A percentile compares a stretch with the other conserved stretches of the same genome.
Conservation (phyloP, 768 basidiomycete genomes). For the Daedaleopsis sinensis region DNA sequence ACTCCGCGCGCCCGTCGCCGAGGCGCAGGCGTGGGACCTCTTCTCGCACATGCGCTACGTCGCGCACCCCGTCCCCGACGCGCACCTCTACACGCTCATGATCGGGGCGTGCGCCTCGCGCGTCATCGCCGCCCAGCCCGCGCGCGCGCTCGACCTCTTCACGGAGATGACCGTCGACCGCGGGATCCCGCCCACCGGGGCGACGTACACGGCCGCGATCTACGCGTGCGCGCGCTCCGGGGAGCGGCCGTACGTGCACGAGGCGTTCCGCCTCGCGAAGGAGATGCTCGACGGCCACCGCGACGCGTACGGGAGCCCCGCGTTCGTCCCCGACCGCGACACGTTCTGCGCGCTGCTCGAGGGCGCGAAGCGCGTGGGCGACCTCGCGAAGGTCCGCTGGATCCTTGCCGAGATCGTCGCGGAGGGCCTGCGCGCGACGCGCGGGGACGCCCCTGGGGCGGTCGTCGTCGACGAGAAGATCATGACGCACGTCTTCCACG, state of each 20-base stretch:
- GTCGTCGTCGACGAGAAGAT: conserved; percentile 62
- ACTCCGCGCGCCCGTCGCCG: conserved; percentile 45
- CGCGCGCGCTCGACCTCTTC: conserved; percentile 92
- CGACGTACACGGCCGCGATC: conserved; percentile 83
- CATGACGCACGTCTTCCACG: conserved; percentile 84
- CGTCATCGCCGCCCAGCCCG: conserved; percentile 67
- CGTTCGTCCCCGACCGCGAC: conserved; percentile 59
- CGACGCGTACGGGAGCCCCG: conserved; percentile 59
- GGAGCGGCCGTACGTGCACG: conserved; percentile 63
- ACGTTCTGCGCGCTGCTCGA: conserved; percentile 88
- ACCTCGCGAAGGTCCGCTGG: conserved; percentile 84
- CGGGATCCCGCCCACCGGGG: conserved; percentile 59
- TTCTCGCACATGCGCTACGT: conserved; percentile 97
- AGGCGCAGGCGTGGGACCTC: conserved; percentile 90
- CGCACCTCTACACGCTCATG: conserved; percentile 78
- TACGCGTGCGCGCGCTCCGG: conserved; percentile 77
- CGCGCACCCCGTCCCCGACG: conserved; percentile 81
- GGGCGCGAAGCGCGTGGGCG: conserved; percentile 85
- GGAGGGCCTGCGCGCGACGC: conserved; percentile 30
- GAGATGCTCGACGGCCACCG: conserved; percentile 85
- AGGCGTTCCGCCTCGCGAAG: conserved; percentile 81
- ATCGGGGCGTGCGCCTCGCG: conserved; percentile 79
- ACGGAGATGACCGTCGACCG: conserved; percentile 87
- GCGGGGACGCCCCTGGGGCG: conserved; percentile 25
- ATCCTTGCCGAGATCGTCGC: conserved; percentile 84